Percentiles rank a stretch among this genome's conserved stretches.
Evolutionary conservation across 2,329 filamentous ascomycete genomes (phyloP).

Genomic region (Penicillium hordei): DNA sequence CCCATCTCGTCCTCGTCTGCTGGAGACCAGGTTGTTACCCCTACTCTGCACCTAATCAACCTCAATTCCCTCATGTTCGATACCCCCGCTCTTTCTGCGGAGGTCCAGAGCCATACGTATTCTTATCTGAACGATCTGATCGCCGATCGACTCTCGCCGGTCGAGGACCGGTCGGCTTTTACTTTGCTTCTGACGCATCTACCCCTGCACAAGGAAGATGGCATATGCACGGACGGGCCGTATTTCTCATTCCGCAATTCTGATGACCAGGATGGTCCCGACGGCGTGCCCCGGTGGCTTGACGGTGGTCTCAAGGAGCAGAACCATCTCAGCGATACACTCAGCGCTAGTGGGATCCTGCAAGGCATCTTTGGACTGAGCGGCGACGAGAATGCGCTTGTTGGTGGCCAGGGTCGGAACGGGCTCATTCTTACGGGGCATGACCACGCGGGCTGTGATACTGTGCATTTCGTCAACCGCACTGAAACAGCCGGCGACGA

Average conservation of each 20-base stretch:
- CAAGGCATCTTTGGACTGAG: slow-evolving; percentile 81
- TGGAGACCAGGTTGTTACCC: slow-evolving; percentile 14
- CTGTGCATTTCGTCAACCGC: slow-evolving; percentile 76
- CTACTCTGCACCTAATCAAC: slow-evolving; percentile 77
- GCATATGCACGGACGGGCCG: slow-evolving; percentile 80
- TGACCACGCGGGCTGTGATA: slow-evolving; percentile 92
- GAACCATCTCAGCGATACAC: slow-evolving; percentile 76
- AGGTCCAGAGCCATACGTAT: slow-evolving; percentile 75
- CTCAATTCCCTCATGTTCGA: slow-evolving; percentile 95
- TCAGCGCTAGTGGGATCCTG: slow-evolving; percentile 69
- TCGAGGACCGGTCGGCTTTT: slow-evolving; percentile 64
- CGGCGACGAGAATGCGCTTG: slow-evolving; percentile 59
- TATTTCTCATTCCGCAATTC: slow-evolving; percentile 75
- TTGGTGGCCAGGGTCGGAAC: slow-evolving; percentile 63
- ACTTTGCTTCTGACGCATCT: slow-evolving; percentile 91
- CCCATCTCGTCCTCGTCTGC: slow-evolving; percentile 32
- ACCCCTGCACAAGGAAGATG: slow-evolving; percentile 78
- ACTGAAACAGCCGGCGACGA: slow-evolving; percentile 6
- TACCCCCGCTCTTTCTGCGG: slow-evolving; percentile 66
- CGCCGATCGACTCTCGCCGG: slow-evolving; percentile 56
- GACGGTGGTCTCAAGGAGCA: slow-evolving; percentile 69
- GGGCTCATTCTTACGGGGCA: slow-evolving; percentile 89
- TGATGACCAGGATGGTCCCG: slow-evolving; percentile 61
- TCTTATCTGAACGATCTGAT: slow-evolving; percentile 64
- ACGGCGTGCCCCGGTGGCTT: slow-evolving; percentile 37